Base-by-base conservation (phyloP, 2,329 filamentous ascomycete species). In the Aspergillus oerlinghausenensis region DNA sequence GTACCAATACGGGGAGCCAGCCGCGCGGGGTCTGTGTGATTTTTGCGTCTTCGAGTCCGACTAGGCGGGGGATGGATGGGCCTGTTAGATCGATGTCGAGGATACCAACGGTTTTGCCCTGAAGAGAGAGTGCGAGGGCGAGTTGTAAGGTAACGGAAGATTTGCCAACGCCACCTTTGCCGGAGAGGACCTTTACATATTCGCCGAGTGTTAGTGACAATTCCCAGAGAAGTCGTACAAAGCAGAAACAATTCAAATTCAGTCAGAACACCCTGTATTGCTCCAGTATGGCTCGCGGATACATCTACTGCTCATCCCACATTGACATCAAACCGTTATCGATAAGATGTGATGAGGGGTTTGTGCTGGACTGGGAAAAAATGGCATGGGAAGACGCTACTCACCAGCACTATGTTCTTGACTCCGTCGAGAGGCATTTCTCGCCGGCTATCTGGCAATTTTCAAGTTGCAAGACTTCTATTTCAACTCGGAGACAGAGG, bases 131-230 rank as follows among this genome's bases (percentile, higher is more conserved):
- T 0, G 92, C 92, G 40, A 99, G 84, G 8, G 94, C 94, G 17
- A 99, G 86, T 73, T 99, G 94, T 1, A 93, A 95, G 0, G 94
- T 97, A n/a, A 97, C 87, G 52, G 92, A 96, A 47, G 93, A 97
- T 80, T 99, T 99, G 57, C 94, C 94, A 21, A 99, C 94, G 65
- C 94, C 94, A 69, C 94, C 94, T 82, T 99, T 99, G 66, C 94
- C 94, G 11, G 94, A 97, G 50, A 99, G 88, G 60, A 93, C 83
- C 79, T 84, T 38, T 28, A 21, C 28, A 25, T 17, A 9, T 40
- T 59, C 25, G 55, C 52, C 28, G 32, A 38, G 57, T 50, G 45
- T 65, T 53, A 50, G 60, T 57, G 17, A 42, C 21, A 17, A 32
- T 51, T 3, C 23, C 4, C 19, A 25, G 48, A 47, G 49, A 47